A percentile compares a stretch with the other conserved stretches of the same genome.
Evolutionary conservation across 2,329 filamentous ascomycete species (phyloP).

Genomic region (Mariannaea elegans): DNA sequence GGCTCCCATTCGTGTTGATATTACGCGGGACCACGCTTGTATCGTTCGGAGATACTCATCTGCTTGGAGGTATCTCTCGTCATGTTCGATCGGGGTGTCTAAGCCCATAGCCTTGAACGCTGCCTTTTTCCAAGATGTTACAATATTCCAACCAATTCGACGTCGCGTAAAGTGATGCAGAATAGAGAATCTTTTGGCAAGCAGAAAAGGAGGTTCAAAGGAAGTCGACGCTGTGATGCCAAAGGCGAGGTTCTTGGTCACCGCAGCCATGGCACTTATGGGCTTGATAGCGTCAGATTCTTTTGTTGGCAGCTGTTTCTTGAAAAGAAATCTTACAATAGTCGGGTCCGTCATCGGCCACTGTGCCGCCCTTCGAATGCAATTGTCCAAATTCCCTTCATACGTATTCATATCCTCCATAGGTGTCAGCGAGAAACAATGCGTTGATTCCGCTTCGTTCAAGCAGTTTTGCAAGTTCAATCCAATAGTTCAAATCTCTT

Average conservation of each 20-base stretch:
- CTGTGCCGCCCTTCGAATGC: conserved; percentile 68
- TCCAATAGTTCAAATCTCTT: conserved; percentile 69
- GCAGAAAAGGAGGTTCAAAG: conserved; percentile 68
- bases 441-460: conserved; percentile 71
- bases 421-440: conserved; percentile 72
- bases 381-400: conserved; percentile 66
- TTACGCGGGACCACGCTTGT: too few relatives aligned
- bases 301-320: too few relatives aligned
- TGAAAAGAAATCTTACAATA: conserved; percentile 56
- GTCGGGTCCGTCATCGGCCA: conserved; percentile 73
- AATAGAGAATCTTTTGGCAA: conserved; percentile 70
- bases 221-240: conserved; percentile 71
- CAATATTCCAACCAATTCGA: conserved; percentile 73
- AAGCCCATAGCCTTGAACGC: conserved; percentile 71
- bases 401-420: conserved; percentile 72
- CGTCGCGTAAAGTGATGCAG: conserved; percentile 70
- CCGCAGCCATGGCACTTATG: conserved; percentile 72
- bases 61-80: conserved; percentile 67
- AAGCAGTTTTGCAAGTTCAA: conserved; percentile 68
- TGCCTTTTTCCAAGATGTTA: conserved; percentile 61
- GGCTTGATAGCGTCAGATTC: conserved; percentile 49
- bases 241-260: conserved; percentile 70
- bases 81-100: conserved; percentile 66
- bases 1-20: too few relatives aligned
- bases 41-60: conserved; percentile 63